Percentiles rank a stretch among this genome's conserved stretches.
Evolutionary conservation across 306 rosid species (phyloP).

Genomic region (Inga oerstediana): DNA sequence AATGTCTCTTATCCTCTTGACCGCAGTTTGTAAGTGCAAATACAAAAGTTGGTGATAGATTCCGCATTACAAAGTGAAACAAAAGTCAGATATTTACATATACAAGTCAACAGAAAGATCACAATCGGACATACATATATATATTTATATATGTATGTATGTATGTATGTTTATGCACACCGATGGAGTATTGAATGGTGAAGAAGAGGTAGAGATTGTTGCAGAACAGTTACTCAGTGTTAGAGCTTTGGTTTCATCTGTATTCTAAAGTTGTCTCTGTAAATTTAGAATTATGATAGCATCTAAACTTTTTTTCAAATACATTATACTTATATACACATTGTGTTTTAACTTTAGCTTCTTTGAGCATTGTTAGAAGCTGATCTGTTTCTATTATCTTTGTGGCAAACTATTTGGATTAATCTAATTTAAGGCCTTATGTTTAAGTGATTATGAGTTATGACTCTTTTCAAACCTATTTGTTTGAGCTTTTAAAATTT

Average conservation of each 20-base stretch:
- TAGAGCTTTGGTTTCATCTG: background rate
- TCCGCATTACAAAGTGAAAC: slow-evolving; percentile 57
- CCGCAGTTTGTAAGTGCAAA: slow-evolving; percentile 65
- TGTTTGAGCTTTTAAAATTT: too few relatives aligned
- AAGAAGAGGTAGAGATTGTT: background rate
- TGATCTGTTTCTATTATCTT: background rate
- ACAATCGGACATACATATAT: slow-evolving; percentile 5
- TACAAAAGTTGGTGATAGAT: slow-evolving; percentile 58
- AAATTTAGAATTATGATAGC: background rate
- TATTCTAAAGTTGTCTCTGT: background rate
- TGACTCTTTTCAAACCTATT: background rate
- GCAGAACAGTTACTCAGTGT: slow-evolving; percentile 3
- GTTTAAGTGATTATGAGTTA: background rate
- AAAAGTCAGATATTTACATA: background rate
- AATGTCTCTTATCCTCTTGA: slow-evolving; percentile 5
- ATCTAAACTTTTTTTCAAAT: background rate
- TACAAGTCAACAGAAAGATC: background rate
- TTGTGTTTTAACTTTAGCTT: background rate
- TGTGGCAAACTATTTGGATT: background rate
- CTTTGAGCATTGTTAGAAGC: too few relatives aligned
- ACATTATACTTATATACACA: background rate
- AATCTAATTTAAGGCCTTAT: background rate
- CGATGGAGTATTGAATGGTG: background rate
- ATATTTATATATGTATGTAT: background rate
- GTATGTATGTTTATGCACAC: background rate